Evolutionary conservation across 148 eudicot species (phyloP), one percentile per base, ranked within the genome.

Genomic region (Drosera capensis): DNA sequence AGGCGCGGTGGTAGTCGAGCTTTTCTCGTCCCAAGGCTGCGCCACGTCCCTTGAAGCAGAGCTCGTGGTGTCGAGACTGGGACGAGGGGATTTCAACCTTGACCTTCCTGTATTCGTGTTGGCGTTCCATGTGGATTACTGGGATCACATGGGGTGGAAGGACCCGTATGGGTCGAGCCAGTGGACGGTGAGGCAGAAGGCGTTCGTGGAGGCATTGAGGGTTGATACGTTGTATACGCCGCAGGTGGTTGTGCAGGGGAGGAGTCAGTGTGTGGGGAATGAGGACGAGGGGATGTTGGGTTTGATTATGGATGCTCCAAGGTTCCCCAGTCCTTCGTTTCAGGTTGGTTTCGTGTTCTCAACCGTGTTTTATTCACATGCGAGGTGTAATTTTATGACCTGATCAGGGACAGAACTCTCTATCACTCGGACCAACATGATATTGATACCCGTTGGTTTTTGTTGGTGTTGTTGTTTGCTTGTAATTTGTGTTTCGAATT

Each of bases 71-170:
- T 87, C 96, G 18, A 71, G 90, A 64, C 57, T 87, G 45, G 96
- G 96, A 37, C 68, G 82, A 17, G 96, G 96, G 0, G 96, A 87
- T 25, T 74, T 79, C 58, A 66, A 64, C 8, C 56, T 82, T 37
- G 72, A 67, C 0, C 51, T 46, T 31, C 78, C 77, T 37, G 60
- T 82, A 35, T 62, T 77, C 11, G 56, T 87, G 24, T 49, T 87
- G 66, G 80, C 66, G 0, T 87, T 67, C 48, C 96, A 87, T 40
- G 96, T 87, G 12, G 96, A 87, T 46, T 79, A 74, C 23, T 87
- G 94, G 96, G 96, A 87, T 59, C 74, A 79, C 24, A 58, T 46
- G 54, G 96, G 96, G 2, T 87, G 96, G 96, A 87, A 74, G 38
- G 96, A 87, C n/a, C 86, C 82, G 0, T 87, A 41, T 25, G 94